A percentile compares a stretch with the other conserved stretches of the same genome.
phyloP scores from a whole-genome alignment of 2,329 filamentous ascomycete genomes.

The Ophiostoma sp. region DNA sequence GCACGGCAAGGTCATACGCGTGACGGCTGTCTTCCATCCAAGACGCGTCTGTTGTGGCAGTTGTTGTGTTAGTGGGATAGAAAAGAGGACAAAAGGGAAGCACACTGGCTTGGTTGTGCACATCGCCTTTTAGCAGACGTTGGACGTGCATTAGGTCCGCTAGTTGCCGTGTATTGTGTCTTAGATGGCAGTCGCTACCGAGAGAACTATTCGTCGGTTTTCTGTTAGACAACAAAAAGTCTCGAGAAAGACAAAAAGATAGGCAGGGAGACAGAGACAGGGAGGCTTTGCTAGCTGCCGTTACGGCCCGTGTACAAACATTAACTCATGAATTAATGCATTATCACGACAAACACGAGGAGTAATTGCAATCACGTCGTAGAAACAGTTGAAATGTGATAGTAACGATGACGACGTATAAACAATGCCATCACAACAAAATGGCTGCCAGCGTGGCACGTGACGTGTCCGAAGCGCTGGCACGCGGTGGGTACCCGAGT shows the following conservation, averaged over 20 bases:
- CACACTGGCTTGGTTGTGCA: neutral
- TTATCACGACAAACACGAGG: no score
- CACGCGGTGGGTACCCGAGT: slow-evolving; percentile 3
- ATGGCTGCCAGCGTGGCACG: slow-evolving; percentile 1
- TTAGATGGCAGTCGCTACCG: neutral
- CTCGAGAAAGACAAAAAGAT: neutral
- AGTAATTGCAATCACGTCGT: neutral
- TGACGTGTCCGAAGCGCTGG: slow-evolving; percentile 15
- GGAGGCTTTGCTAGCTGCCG: neutral
- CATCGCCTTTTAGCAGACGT: neutral
- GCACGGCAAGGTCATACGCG: neutral
- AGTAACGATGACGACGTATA: neutral
- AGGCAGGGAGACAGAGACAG: neutral
- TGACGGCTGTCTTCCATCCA: neutral
- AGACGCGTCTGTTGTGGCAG: neutral
- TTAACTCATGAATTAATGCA: neutral
- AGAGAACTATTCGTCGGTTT: neutral
- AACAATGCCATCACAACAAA: neutral
- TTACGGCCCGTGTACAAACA: neutral
- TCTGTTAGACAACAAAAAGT: neutral
- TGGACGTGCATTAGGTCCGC: slow-evolving; percentile 16
- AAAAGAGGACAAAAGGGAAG: neutral
- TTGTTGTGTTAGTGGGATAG: neutral
- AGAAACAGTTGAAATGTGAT: neutral
- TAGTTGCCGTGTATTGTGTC: slow-evolving; percentile 12